Evolutionary conservation across 805 yeast species (phyloP).

Genomic region (Candida pseudofarinosa): DNA sequence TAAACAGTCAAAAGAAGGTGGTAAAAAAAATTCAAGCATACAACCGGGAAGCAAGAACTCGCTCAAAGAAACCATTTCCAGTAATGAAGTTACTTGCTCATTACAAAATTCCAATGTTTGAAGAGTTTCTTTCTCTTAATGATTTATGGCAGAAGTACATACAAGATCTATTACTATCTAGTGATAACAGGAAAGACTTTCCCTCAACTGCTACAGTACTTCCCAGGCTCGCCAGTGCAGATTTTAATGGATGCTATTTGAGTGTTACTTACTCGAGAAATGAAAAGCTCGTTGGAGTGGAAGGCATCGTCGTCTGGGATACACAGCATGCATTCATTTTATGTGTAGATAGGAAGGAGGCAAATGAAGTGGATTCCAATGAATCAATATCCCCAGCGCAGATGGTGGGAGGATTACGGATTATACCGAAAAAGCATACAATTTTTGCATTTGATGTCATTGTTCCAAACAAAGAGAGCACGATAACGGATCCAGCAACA

Average conservation of each 20-base stretch:
- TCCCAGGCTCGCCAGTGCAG: constrained; percentile 67
- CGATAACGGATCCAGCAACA: constrained; percentile 25
- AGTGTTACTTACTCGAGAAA: constrained; percentile 57
- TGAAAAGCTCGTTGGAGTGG: constrained; percentile 51
- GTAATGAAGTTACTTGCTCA: constrained; percentile 18
- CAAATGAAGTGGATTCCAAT: constrained; percentile 29
- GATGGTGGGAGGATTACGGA: constrained; percentile 57
- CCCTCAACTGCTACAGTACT: constrained; percentile 33
- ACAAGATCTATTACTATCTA: constrained; percentile 44
- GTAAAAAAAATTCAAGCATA: constrained; percentile 33
- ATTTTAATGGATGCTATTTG: constrained; percentile 72
- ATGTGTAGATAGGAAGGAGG: constrained; percentile 43
- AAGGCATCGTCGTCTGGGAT: constrained; percentile 84
- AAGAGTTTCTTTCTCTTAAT: constrained; percentile 52
- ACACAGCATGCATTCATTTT: constrained; percentile 68
- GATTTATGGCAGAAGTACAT: constrained; percentile 74
- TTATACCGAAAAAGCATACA: constrained; percentile 65
- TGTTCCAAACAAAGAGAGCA: constrained; percentile 11
- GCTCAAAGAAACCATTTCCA: constrained; percentile 21
- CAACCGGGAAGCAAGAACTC: constrained; percentile 13
- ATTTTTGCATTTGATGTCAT: constrained; percentile 50
- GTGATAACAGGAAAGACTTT: constrained; percentile 13
- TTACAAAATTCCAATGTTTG: constrained; percentile 38
- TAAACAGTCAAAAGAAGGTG: constrained; percentile 36
- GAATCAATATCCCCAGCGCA: constrained; percentile 20